Evolutionary conservation across 768 basidiomycete genomes (phyloP).

Genomic region (Lactifluus echinatus): DNA sequence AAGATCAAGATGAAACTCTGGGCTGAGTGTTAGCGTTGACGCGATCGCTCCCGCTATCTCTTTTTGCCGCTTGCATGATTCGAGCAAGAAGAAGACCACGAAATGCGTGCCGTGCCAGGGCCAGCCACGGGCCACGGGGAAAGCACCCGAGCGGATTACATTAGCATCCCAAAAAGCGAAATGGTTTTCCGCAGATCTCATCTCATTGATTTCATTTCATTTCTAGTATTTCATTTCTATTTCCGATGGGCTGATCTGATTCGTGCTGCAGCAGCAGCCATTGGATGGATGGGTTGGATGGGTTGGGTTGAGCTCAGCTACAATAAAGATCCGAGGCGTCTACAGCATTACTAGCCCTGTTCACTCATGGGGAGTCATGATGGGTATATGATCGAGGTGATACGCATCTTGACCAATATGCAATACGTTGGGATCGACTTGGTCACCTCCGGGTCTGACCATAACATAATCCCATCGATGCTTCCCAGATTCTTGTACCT

Average conservation of each 20-base stretch:
- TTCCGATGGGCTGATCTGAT: constrained; percentile 2
- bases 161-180: neutral
- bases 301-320: no score
- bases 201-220: no score
- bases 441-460: neutral
- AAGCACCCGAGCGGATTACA: neutral
- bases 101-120: no score
- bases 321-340: no score
- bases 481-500: constrained; percentile 3
- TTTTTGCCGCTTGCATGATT: neutral
- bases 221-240: neutral
- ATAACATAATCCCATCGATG: neutral
- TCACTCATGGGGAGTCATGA: no score
- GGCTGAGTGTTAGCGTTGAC: neutral
- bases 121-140: no score
- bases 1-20: neutral
- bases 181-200: neutral
- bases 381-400: neutral
- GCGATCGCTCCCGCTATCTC: neutral
- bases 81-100: no score
- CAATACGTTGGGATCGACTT: neutral
- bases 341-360: no score
- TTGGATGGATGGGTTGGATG: neutral
- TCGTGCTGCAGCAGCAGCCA: neutral
- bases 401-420: neutral